A percentile compares a stretch with the other conserved stretches of the same genome.
phyloP scores from a whole-genome alignment of 805 yeast species.

The Blastobotrys americana region DNA sequence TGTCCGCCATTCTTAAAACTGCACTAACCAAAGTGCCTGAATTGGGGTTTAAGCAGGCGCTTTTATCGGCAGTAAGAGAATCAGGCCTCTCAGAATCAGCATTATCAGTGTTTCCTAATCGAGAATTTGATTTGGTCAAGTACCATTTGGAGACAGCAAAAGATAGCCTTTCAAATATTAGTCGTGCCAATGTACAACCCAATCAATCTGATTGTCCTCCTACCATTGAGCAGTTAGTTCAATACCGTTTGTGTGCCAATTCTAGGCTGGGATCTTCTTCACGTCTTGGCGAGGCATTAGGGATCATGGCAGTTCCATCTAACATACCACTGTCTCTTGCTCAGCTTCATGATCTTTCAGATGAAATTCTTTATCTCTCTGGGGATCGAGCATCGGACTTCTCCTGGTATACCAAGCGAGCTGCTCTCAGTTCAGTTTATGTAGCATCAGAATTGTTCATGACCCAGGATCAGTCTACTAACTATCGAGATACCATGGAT shows the following conservation, averaged over 20 bases:
- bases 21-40: conserved; percentile 41
- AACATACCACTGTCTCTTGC: conserved; percentile 50
- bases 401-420: conserved; percentile 88
- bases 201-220: conserved; percentile 34
- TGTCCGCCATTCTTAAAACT: conserved; percentile 32
- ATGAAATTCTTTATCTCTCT: conserved; percentile 73
- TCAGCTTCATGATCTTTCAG: conserved; percentile 69
- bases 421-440: conserved; percentile 60
- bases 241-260: conserved; percentile 47
- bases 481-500: conserved; percentile 49
- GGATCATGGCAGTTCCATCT: conserved; percentile 57
- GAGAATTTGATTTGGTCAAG: conserved; percentile 47
- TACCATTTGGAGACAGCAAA: conserved; percentile 43
- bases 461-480: conserved; percentile 62
- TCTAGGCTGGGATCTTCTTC: conserved; percentile 14
- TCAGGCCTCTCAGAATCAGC: conserved; percentile 47
- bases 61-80: conserved; percentile 43
- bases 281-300: conserved; percentile 41
- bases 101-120: conserved; percentile 36
- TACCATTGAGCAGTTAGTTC: conserved; percentile 41
- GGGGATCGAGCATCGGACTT: conserved; percentile 74
- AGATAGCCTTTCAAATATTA: conserved; percentile 29
- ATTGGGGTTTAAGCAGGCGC: conserved; percentile 46
- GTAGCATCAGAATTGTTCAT: conserved; percentile 71
- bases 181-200: conserved; percentile 10